Percentiles rank a stretch among this genome's conserved stretches.
These are phyloP conservation scores for Immersiporthe knoxdaviesiana DNA, from an alignment of 2,329 filamentous ascomycete genomes.

Conservation along the genomic window DNA sequence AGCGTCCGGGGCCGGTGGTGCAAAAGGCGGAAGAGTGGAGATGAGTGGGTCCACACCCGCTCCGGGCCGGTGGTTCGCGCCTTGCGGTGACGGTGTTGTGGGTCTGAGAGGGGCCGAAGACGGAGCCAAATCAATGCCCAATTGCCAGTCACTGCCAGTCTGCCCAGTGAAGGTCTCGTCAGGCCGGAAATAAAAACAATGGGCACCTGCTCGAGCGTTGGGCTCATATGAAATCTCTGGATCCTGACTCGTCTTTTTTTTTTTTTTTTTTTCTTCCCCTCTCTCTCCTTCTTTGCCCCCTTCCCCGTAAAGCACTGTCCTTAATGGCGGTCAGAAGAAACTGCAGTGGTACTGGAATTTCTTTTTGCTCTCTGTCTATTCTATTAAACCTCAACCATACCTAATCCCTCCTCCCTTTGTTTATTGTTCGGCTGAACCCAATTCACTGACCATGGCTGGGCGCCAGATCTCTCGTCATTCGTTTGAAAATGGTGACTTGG, in stretches of 20 bases:
- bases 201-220: background rate
- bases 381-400: background rate
- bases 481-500: conserved; percentile 3
- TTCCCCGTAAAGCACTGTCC: no score
- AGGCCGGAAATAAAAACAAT: conserved; percentile 11
- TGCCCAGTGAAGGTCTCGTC: background rate
- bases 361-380: background rate
- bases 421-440: background rate
- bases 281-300: background rate
- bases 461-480: background rate
- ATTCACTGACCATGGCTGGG: conserved; percentile 7
- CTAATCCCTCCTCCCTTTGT: background rate
- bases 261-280: background rate
- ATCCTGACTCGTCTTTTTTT: conserved; percentile 12
- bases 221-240: background rate
- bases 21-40: conserved; percentile 1
- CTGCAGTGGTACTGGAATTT: background rate
- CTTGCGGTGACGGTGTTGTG: conserved; percentile 13
- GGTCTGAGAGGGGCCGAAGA: conserved; percentile 12
- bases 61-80: conserved; percentile 11
- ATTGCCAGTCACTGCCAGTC: no score
- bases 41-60: background rate
- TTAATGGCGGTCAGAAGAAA: conserved; percentile 6
- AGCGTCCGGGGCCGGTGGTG: background rate
- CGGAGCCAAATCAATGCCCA: conserved; percentile 11